These are phyloP conservation scores for Aaosphaeria arxii DNA, from an alignment of 2,329 filamentous ascomycete species.

Conservation along the genomic window DNA sequence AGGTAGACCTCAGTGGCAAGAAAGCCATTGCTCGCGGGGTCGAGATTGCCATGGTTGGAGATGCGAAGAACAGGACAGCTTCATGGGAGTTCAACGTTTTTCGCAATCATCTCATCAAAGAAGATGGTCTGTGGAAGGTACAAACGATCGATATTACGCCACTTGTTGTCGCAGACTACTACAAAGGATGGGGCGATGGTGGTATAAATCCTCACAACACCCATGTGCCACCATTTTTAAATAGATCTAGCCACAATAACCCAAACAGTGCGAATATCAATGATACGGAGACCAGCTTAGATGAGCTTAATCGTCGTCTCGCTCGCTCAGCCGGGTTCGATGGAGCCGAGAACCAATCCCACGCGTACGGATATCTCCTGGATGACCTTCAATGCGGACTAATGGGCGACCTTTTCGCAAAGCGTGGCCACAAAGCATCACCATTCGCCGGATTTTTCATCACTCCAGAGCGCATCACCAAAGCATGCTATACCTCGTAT, in stretches of 20 bases:
- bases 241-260: neutral
- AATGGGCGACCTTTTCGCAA: conserved; percentile 20
- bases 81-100: conserved; percentile 26
- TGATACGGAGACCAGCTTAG: conserved; percentile 1
- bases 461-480: conserved; percentile 15
- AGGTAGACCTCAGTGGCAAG: conserved; percentile 10
- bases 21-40: conserved; percentile 17
- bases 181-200: conserved; percentile 18
- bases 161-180: conserved; percentile 19
- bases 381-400: conserved; percentile 17
- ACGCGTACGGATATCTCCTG: conserved; percentile 19
- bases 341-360: conserved; percentile 18
- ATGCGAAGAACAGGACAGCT: conserved; percentile 13
- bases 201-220: conserved; percentile 7
- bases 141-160: conserved; percentile 14
- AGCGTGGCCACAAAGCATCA: conserved; percentile 17
- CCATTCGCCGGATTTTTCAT: conserved; percentile 23
- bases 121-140: conserved; percentile 15
- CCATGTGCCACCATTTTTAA: conserved; percentile 13
- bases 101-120: conserved; percentile 17
- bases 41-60: conserved; percentile 20
- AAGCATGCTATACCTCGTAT: conserved; percentile 17
- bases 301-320: conserved; percentile 15
- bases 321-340: conserved; percentile 18
- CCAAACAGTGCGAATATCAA: neutral